These are phyloP conservation scores for Fusarium subtropicale DNA, from an alignment of 2,329 filamentous ascomycete species.

Conservation along the genomic window DNA sequence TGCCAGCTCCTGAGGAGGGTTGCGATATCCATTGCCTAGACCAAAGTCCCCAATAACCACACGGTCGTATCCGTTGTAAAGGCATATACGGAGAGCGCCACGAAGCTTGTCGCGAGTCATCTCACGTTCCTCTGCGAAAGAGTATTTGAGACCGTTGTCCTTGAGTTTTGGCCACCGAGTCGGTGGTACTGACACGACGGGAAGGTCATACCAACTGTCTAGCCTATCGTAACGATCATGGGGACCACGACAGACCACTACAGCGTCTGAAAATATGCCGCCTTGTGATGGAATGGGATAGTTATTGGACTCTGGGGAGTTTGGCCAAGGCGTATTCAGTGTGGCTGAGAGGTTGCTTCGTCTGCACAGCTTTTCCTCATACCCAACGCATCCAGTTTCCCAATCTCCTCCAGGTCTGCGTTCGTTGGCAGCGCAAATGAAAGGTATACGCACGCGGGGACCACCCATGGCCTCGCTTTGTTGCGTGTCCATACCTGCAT, in stretches of 20 bases:
- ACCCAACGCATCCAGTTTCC: conserved; percentile 69
- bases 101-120: conserved; percentile 80
- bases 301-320: conserved; percentile 60
- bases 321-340: conserved; percentile 69
- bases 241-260: conserved; percentile 79
- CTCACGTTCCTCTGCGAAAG: conserved; percentile 76
- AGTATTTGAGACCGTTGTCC: conserved; percentile 74
- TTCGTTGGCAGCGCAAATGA: conserved; percentile 81
- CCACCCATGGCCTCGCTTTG: conserved; percentile 51
- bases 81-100: conserved; percentile 76
- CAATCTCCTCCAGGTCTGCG: conserved; percentile 83
- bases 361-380: conserved; percentile 76
- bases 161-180: conserved; percentile 79
- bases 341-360: conserved; percentile 79
- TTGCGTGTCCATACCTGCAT: conserved; percentile 58
- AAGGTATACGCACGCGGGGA: conserved; percentile 63
- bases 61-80: conserved; percentile 66
- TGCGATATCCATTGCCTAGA: conserved; percentile 71
- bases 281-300: conserved; percentile 79
- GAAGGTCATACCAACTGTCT: conserved; percentile 67
- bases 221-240: conserved; percentile 73
- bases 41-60: conserved; percentile 74
- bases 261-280: conserved; percentile 75
- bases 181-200: conserved; percentile 80
- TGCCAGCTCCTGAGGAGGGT: conserved; percentile 73